These are phyloP conservation scores for Metrosideros polymorpha DNA, from an alignment of 441 rosid species.

Conservation along the genomic window DNA sequence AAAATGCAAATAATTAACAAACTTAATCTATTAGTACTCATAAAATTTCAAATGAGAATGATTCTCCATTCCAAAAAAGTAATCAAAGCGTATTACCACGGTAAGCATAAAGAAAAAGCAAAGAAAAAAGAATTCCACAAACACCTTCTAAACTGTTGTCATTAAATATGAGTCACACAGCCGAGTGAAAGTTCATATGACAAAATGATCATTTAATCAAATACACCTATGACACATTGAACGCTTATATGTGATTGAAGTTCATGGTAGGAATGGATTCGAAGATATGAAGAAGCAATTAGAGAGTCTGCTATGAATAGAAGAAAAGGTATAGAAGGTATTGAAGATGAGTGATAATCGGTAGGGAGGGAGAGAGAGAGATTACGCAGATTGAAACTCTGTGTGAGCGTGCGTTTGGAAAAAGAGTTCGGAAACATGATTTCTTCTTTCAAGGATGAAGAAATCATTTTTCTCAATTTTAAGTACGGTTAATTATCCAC, in stretches of 20 bases:
- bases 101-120: neutral
- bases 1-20: neutral
- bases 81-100: neutral
- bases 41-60: neutral
- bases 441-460: neutral
- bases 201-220: neutral
- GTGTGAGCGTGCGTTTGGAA: neutral
- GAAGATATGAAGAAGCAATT: neutral
- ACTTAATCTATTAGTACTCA: neutral
- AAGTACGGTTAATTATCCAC: neutral
- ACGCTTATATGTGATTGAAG: neutral
- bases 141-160: neutral
- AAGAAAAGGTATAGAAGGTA: neutral
- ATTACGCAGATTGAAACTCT: neutral
- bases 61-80: neutral
- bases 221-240: neutral
- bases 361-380: neutral
- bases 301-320: neutral
- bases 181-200: neutral
- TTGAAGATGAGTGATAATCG: neutral
- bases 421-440: neutral
- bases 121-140: neutral
- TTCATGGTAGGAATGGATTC: neutral
- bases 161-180: neutral
- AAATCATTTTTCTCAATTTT: neutral